These are phyloP conservation scores for Cydonia oblonga DNA, from an alignment of 331 rosid species.

Conservation along the genomic window DNA sequence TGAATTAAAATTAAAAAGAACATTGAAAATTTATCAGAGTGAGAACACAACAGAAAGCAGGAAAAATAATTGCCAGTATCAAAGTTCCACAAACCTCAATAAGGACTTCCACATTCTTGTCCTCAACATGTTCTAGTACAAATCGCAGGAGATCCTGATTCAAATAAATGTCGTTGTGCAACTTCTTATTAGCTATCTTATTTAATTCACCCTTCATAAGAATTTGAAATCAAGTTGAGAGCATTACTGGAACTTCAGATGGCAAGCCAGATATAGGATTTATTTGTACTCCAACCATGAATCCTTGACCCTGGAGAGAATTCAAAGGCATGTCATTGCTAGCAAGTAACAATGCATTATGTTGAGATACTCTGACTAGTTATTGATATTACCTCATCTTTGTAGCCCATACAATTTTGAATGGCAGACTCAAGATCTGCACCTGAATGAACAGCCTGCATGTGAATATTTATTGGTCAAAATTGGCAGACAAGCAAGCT, in stretches of 20 bases:
- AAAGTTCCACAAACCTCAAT: slow-evolving; percentile 56
- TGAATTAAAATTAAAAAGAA: slow-evolving; percentile 17
- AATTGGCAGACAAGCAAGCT: background rate
- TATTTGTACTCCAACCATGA: slow-evolving; percentile 96
- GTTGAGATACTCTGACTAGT: slow-evolving; percentile 7
- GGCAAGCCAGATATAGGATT: slow-evolving; percentile 91
- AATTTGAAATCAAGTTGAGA: slow-evolving; percentile 14
- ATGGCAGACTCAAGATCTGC: slow-evolving; percentile 93
- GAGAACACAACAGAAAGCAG: background rate
- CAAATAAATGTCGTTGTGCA: slow-evolving; percentile 7
- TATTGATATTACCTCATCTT: slow-evolving; percentile 53
- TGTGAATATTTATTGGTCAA: slow-evolving; percentile 6
- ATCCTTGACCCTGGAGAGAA: slow-evolving; percentile 85
- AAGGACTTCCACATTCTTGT: slow-evolving; percentile 58
- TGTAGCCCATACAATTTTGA: slow-evolving; percentile 79
- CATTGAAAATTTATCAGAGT: background rate
- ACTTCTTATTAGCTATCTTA: slow-evolving; percentile 10
- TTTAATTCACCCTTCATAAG: slow-evolving; percentile 1
- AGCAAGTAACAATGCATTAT: slow-evolving; percentile 13
- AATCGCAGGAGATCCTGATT: slow-evolving; percentile 56
- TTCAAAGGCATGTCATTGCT: slow-evolving; percentile 4
- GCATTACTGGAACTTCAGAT: slow-evolving; percentile 65
- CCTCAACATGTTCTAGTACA: slow-evolving; percentile 71
- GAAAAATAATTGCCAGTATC: background rate
- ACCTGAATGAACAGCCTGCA: slow-evolving; percentile 98